Evolutionary conservation across 139 green algal species (phyloP).

Genomic region (Chlamydomonas schloesseri): DNA sequence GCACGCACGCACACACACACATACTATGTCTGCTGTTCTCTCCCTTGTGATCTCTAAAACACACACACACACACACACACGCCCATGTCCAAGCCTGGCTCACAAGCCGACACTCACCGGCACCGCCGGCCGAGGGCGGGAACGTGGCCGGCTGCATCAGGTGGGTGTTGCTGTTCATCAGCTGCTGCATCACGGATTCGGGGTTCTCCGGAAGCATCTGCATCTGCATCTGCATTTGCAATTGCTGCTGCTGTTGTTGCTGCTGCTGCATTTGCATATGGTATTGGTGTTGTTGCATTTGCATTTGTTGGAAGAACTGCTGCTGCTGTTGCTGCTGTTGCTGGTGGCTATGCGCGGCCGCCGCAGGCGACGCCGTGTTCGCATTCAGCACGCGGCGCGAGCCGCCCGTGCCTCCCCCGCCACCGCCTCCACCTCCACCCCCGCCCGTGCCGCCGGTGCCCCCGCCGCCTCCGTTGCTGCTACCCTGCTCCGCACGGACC

Average conservation of each 20-base stretch:
- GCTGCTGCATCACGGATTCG: constrained; percentile 9
- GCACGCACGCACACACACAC: too few relatives aligned
- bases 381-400: too few relatives aligned
- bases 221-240: not conserved
- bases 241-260: too few relatives aligned
- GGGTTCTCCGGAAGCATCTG: not conserved
- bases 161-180: not conserved
- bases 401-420: too few relatives aligned
- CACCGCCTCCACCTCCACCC: too few relatives aligned
- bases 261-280: not conserved
- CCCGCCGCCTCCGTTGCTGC: not conserved
- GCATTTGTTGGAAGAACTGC: not conserved
- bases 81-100: too few relatives aligned
- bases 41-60: too few relatives aligned
- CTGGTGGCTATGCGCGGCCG: not conserved
- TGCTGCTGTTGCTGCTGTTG: not conserved
- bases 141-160: not conserved
- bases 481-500: not conserved
- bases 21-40: too few relatives aligned
- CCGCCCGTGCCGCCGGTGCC: not conserved
- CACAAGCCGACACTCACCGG: too few relatives aligned
- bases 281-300: not conserved
- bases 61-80: too few relatives aligned
- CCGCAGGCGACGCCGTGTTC: too few relatives aligned
- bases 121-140: not conserved